Conservation (phyloP, 1,284 basidiomycete species). For the Irpex lacteus region DNA sequence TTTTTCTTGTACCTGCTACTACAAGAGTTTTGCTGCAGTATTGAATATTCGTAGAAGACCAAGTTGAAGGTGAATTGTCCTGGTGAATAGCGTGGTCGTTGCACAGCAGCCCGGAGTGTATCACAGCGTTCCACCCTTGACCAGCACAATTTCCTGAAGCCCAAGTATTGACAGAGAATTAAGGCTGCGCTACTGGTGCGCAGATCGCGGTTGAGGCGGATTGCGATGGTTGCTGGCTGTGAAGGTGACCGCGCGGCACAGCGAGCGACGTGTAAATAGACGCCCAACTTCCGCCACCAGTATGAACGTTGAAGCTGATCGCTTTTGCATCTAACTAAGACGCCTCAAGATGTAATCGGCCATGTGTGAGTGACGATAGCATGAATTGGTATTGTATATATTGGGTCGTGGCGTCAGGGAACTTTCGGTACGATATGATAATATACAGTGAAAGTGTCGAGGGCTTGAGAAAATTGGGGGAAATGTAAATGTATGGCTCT, state of each 20-base stretch:
- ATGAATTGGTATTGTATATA: background rate
- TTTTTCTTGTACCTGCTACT: too few species aligned
- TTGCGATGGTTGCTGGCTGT: background rate
- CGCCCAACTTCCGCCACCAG: background rate
- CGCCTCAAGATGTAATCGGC: background rate
- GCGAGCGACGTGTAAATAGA: background rate
- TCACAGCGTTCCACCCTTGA: background rate
- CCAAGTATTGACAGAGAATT: constrained; percentile 3
- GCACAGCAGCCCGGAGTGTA: background rate
- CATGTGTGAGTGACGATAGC: background rate
- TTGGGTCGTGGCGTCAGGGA: background rate
- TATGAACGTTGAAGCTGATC: background rate
- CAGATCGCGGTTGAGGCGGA: background rate
- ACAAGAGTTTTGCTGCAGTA: too few species aligned
- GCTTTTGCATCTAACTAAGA: background rate
- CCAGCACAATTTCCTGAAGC: background rate
- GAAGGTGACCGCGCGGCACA: constrained; percentile 1
- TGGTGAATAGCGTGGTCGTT: background rate
- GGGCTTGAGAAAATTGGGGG: background rate
- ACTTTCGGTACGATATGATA: constrained; percentile 1
- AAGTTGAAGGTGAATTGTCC: background rate
- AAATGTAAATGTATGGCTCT: background rate
- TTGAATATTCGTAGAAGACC: background rate
- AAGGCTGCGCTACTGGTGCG: background rate
- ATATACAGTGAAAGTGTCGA: constrained; percentile 1